These are phyloP conservation scores for Boletellus ananiceps DNA, from an alignment of 768 basidiomycete genomes.

Conservation along the genomic window DNA sequence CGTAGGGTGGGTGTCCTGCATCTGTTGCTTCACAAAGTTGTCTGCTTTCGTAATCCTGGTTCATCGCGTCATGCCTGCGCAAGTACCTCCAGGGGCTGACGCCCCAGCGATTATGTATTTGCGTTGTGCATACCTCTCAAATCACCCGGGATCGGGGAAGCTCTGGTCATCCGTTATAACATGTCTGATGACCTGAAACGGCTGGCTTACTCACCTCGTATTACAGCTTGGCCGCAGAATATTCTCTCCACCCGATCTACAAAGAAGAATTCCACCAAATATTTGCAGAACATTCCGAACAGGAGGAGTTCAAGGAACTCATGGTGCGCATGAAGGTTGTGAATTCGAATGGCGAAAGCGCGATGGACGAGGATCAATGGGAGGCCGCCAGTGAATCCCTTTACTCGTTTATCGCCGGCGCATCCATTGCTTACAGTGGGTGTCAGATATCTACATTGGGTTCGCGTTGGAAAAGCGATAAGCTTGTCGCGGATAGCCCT, in stretches of 20 bases:
- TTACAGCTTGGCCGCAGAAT: constrained; percentile 76
- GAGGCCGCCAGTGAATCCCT: constrained; percentile 89
- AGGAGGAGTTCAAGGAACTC: constrained; percentile 77
- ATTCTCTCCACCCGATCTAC: constrained; percentile 68
- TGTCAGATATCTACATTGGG: constrained; percentile 83
- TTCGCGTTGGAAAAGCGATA: constrained; percentile 82
- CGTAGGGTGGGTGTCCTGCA: constrained; percentile 52
- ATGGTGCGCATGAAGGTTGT: constrained; percentile 91
- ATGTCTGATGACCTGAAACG: neutral
- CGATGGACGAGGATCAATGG: constrained; percentile 96
- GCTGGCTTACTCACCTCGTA: constrained; percentile 11
- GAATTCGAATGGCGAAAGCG: constrained; percentile 76
- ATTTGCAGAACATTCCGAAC: constrained; percentile 73
- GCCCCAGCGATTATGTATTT: neutral
- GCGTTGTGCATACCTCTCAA: neutral
- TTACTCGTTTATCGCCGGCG: neutral
- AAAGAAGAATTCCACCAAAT: constrained; percentile 89
- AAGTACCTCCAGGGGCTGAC: neutral
- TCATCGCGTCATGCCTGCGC: neutral
- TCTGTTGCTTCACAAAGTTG: neutral
- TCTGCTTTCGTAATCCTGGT: neutral
- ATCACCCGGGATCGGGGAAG: neutral
- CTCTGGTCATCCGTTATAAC: neutral
- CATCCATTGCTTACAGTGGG: constrained; percentile 5
- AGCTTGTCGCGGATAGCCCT: neutral